Evolutionary conservation across 202 grass and related monocot species (phyloP), one percentile per base, ranked within the genome.

Genomic region (Carex arenaria): DNA sequence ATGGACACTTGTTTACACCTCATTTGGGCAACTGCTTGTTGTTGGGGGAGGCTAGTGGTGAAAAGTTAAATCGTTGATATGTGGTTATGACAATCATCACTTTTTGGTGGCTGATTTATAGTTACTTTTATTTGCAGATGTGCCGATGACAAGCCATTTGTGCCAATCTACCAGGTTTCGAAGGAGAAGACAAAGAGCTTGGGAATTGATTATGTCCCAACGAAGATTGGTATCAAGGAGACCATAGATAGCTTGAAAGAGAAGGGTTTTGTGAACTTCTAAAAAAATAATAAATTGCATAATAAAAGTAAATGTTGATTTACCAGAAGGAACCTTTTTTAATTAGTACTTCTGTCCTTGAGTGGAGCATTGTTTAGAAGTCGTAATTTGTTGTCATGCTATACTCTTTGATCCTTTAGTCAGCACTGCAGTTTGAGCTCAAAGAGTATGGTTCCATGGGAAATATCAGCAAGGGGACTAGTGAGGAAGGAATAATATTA

Each of bases 201-300:
- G 76, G 94, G 92, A 7, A 32, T 92, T 1, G 90, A 97, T 11
- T 89, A 87, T 61, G 87, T 49, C 61, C 88, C 94, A 5, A 9
- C 93, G 28, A 82, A 89, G 69, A 89, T 67, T 14, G 76, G 87
- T 51, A 49, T 97, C 66, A 91, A 92, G 83, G 94, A 97, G 73
- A 97, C 92, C 7, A 89, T 97, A 1, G 88, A 94, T 30, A 92
- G 94, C 88, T 76, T 94, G 85, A 92, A 88, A 81, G 92, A 94
- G 72, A 97, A 89, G 49, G 92, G 90, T 56, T 91, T 97, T 83
- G 56, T 92, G 59, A 88, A 19, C 13, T 7, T 88, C 83, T 23
- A 68, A 76, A 52, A 30, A 2, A 45, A 4, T 10, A 70, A 45
- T 10, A 70, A 20, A 43, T 45, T 70, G 36, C 36, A 45, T 20